Base-by-base conservation (phyloP, 768 basidiomycete genomes). In the Collybia mongolica region DNA sequence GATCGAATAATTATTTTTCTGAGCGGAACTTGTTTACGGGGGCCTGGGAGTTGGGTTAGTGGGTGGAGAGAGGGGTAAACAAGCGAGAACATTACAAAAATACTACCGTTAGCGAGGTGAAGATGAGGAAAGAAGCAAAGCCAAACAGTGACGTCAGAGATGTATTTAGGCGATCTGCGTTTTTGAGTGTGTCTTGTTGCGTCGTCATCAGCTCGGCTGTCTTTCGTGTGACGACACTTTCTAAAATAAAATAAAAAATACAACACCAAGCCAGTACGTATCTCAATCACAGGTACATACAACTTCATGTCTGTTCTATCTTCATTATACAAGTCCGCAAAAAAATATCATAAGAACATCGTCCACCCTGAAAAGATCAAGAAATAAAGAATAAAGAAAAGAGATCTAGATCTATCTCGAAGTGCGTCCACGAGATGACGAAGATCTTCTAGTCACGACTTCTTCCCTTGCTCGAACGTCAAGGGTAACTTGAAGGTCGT, bases 401-500 rank as follows among this genome's bases (percentile, higher is more conserved):
- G 38, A 43, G 45, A 51, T 43, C n/a, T 20, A 46, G 52, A 49
- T 53, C 56, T 60, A 64, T 56, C 65, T 56, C 39, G 60, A 63
- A 32, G 50, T 45, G 8, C 59, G 61, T 32, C 64, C 55, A 23
- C 67, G 61, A 39, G 66, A 67, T 15, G 69, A 67, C 39, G 71
- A 68, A 18, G 69, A 67, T 49, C 65, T 63, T 56, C 63, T 63
- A 11, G 60, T 65, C 47, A 72, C 55, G 11, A 77, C 69, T 44
- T 80, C 80, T 52, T 82, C 83, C 52, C 79, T 79, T 20, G 75
- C 71, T 39, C 77, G 75, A 26, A 85, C 83, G 65, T 90, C 88
- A 18, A 92, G 72, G 26, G 88, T 86, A 43, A 84, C 86, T 29
- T 73, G 73, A 52, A 93, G 67, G 49, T 82, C 75, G 59, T 92